These are phyloP conservation scores for Globisporangium sylvaticum DNA, from an alignment of 352 stramenopile species.

Conservation along the genomic window DNA sequence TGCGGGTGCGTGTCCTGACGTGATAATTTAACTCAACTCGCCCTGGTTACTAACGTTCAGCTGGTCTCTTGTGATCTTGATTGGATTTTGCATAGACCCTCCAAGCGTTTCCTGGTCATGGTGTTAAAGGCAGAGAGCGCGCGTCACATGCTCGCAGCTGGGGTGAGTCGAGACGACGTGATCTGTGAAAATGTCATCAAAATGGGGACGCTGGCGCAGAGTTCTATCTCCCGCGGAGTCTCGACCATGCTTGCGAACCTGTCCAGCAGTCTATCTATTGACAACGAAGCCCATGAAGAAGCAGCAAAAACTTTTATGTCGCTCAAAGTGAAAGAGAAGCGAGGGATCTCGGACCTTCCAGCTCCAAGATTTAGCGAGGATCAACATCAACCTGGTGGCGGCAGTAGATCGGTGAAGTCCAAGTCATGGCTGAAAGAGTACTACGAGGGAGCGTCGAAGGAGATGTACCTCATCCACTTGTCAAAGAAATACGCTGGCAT, in stretches of 20 bases:
- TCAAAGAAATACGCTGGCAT: constrained; percentile 73
- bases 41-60: not conserved
- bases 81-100: constrained; percentile 22
- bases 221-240: constrained; percentile 61
- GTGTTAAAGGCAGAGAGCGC: constrained; percentile 71
- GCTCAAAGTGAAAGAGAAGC: constrained; percentile 30
- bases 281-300: constrained; percentile 23
- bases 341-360: constrained; percentile 17
- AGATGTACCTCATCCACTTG: constrained; percentile 83
- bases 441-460: constrained; percentile 70
- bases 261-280: constrained; percentile 68
- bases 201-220: constrained; percentile 84
- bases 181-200: constrained; percentile 89
- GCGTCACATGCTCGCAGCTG: constrained; percentile 74
- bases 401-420: not conserved
- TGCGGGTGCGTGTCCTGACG: constrained; percentile 48
- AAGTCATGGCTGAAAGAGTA: constrained; percentile 64
- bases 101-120: constrained; percentile 71
- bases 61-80: not conserved
- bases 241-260: constrained; percentile 87
- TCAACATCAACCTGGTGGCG: not conserved
- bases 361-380: constrained; percentile 5
- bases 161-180: constrained; percentile 72
- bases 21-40: not conserved
- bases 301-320: constrained; percentile 13